Evolutionary conservation across 768 basidiomycete genomes (phyloP).

Genomic region (Suillus decipiens): DNA sequence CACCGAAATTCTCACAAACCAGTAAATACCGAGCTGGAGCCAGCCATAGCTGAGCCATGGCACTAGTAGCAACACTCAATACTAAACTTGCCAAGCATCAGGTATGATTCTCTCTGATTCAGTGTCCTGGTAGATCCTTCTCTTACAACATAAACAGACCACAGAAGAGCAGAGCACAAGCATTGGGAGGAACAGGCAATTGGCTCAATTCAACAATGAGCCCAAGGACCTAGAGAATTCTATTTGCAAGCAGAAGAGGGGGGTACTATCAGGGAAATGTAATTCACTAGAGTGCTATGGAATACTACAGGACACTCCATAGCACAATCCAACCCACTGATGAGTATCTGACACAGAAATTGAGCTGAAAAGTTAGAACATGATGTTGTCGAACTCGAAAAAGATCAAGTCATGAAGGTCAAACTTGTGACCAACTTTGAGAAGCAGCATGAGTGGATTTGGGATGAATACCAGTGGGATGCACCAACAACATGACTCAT

Average conservation of each 20-base stretch:
- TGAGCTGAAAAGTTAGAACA: conserved; percentile 65
- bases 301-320: too few relatives aligned
- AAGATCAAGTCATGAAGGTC: conserved; percentile 60
- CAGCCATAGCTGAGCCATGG: background rate
- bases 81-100: conserved; percentile 41
- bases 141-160: conserved; percentile 42
- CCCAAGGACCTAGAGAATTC: conserved; percentile 78
- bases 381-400: conserved; percentile 58
- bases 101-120: conserved; percentile 17
- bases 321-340: too few relatives aligned
- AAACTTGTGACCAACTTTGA: conserved; percentile 67
- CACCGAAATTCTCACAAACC: background rate
- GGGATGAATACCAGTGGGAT: conserved; percentile 84
- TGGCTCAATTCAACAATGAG: conserved; percentile 88
- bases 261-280: too few relatives aligned
- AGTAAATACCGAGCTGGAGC: background rate
- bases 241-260: conserved; percentile 80
- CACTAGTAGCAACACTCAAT: conserved; percentile 43
- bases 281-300: too few relatives aligned
- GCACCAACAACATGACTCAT: too few relatives aligned
- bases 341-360: conserved; percentile 69
- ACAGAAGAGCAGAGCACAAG: conserved; percentile 66
- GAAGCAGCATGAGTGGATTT: conserved; percentile 85
- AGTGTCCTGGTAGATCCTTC: background rate
- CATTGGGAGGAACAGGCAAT: conserved; percentile 85